Conservation (phyloP, 768 basidiomycete species). For the Serendipita sp. region DNA sequence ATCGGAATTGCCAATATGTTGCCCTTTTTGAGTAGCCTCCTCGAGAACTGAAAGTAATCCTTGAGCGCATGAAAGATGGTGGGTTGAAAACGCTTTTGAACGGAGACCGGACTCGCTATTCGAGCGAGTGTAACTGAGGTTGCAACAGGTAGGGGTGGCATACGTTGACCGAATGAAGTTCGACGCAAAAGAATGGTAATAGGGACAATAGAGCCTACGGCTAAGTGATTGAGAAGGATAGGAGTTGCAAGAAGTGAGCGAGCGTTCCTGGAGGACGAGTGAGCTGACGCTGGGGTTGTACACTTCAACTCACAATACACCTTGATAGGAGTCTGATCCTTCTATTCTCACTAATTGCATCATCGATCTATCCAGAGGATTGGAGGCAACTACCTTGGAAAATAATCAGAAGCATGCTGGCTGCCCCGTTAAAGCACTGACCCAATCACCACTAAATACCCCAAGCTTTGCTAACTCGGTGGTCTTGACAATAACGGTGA, state of each 20-base stretch:
- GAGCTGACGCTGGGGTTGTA: no score
- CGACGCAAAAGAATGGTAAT: slow-evolving; percentile 23
- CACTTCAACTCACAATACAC: slow-evolving; percentile 17
- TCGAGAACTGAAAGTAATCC: slow-evolving; percentile 38
- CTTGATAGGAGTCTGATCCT: slow-evolving; percentile 27
- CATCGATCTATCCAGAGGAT: slow-evolving; percentile 21
- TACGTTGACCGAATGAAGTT: slow-evolving; percentile 44
- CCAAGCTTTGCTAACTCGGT: slow-evolving; percentile 52
- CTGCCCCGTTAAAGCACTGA: slow-evolving; percentile 19
- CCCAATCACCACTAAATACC: slow-evolving; percentile 65
- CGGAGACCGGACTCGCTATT: slow-evolving; percentile 61
- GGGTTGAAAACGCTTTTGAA: slow-evolving; percentile 45
- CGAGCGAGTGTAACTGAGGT: slow-evolving; percentile 57
- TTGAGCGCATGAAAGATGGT: slow-evolving; percentile 48
- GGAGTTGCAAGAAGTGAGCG: background rate
- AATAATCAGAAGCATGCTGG: slow-evolving; percentile 10
- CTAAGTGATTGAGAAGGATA: slow-evolving; percentile 19
- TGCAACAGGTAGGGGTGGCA: slow-evolving; percentile 53
- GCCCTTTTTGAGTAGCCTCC: slow-evolving; percentile 49
- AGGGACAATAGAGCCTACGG: slow-evolving; percentile 11
- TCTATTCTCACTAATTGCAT: slow-evolving; percentile 43
- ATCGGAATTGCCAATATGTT: slow-evolving; percentile 58
- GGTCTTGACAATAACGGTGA: slow-evolving; percentile 45
- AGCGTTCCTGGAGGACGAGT: background rate
- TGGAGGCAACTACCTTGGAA: slow-evolving; percentile 35